Evolutionary conservation across 176 grass and related monocot genomes (phyloP), one percentile per base, ranked within the genome.

Genomic region (Bromus sterilis): DNA sequence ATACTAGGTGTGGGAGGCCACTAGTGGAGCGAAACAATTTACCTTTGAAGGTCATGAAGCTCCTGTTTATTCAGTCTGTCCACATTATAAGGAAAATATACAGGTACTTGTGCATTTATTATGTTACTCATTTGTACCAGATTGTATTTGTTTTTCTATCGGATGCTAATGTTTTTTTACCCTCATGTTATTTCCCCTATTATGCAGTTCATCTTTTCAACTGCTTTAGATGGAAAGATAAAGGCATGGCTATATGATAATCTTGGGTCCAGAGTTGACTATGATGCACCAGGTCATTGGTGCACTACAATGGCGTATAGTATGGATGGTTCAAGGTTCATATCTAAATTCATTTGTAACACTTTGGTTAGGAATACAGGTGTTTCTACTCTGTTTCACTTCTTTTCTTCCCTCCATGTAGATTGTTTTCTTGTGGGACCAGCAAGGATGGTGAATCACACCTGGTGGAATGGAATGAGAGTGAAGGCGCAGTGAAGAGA

Each of bases 251-350:
- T 99, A 30, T 99, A 99, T 90, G 97, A 99, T 82, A 93, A 91
- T 88, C 86, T 96, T 80, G 97, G 97, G 75, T 99, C 97, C 60
- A 93, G 97, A 87, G 97, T 99, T 76, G 97, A 99, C 87, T 99
- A 99, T 87, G 97, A 99, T 83, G 97, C 97, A 23, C 97, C 97
- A 56, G 97, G 97, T 37, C 97, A 89, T 81, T 99, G 97, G 97
- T 99, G 97, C 71, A 99, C 97, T n/a, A 99, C 97, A 79, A 99
- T 99, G 97, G 93, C 97, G 75, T 99, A 99, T 80, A 99, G 97
- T 24, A 93, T 93, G 11, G 97, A 99, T 88, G 97, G 97, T 82
- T 86, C 93, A 80, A 99, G 97, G 96, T 95, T 74, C 53, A 33
- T 85, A 41, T 82, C 46, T 81, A 25, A 70, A 29, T 74, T 62